phyloP scores from a whole-genome alignment of 164 flowering plant genomes.

The Dillenia turbinata region DNA sequence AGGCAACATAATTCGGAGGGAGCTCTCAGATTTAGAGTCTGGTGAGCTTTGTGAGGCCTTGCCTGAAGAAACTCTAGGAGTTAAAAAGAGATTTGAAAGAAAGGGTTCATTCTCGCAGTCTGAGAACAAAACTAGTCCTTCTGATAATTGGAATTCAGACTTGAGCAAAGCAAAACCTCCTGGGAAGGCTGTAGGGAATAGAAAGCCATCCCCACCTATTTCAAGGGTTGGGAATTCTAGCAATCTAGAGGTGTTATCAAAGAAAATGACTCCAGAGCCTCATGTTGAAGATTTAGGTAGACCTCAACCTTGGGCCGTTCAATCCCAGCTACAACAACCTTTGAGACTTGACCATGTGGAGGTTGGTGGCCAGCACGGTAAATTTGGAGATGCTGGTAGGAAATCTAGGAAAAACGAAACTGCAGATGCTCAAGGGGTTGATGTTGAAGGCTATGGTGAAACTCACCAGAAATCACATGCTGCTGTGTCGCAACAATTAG shows the following conservation, averaged over 20 bases:
- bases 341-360: conserved; percentile 38
- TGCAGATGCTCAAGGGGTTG: conserved; percentile 20
- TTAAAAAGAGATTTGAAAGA: conserved; percentile 51
- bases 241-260: conserved; percentile 28
- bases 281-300: conserved; percentile 39
- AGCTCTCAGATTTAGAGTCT: conserved; percentile 88
- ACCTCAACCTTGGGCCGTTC: conserved; percentile 23
- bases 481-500: conserved; percentile 31
- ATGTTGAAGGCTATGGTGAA: conserved; percentile 35
- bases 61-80: conserved; percentile 38
- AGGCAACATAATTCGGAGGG: conserved; percentile 52
- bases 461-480: conserved; percentile 30
- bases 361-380: conserved; percentile 35
- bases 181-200: conserved; percentile 33
- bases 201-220: conserved; percentile 40
- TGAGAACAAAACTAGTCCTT: conserved; percentile 35
- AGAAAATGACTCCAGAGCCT: conserved; percentile 43
- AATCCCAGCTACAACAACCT: conserved; percentile 30
- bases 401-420: conserved; percentile 40
- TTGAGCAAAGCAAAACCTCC: conserved; percentile 39
- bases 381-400: conserved; percentile 25
- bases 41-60: conserved; percentile 88
- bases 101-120: conserved; percentile 55
- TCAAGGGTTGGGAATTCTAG: conserved; percentile 15
- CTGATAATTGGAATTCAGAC: conserved; percentile 42